Percentiles rank a stretch among this genome's conserved stretches.
Evolutionary conservation across 148 eudicot genomes (phyloP).

Genomic region (Silene latifolia): DNA sequence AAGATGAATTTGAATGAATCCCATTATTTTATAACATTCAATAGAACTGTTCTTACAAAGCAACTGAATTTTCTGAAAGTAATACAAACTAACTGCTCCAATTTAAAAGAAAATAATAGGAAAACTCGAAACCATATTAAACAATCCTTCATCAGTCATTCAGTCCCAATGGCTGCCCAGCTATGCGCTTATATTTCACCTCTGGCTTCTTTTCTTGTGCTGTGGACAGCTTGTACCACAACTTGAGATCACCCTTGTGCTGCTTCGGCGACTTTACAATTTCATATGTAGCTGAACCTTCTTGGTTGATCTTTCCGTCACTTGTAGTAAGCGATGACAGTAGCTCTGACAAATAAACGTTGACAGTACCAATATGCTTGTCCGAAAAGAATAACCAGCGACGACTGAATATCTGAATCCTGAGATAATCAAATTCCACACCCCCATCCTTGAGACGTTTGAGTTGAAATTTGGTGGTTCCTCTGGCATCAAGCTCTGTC

Average conservation of each 20-base stretch:
- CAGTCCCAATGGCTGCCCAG: background rate
- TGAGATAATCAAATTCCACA: background rate
- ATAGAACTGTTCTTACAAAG: too few species aligned
- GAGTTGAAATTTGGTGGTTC: background rate
- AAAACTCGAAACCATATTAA: background rate
- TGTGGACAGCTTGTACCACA: background rate
- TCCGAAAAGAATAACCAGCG: background rate
- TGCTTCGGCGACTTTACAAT: too few species aligned
- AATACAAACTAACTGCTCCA: too few species aligned
- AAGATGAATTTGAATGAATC: background rate
- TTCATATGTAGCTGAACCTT: too few species aligned
- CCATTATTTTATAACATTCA: too few species aligned
- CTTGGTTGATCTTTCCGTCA: too few species aligned
- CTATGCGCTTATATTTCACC: background rate
- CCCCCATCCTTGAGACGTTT: background rate
- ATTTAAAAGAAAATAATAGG: background rate
- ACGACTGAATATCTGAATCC: background rate
- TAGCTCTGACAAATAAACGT: background rate
- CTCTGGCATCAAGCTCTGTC: background rate
- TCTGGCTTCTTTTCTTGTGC: background rate
- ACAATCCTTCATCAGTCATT: background rate
- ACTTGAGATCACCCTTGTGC: background rate
- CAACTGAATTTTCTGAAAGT: too few species aligned
- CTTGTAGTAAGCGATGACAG: background rate
- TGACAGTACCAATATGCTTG: background rate